phyloP scores from a whole-genome alignment of 305 asterid genomes.

The Fraxinus velutina region DNA sequence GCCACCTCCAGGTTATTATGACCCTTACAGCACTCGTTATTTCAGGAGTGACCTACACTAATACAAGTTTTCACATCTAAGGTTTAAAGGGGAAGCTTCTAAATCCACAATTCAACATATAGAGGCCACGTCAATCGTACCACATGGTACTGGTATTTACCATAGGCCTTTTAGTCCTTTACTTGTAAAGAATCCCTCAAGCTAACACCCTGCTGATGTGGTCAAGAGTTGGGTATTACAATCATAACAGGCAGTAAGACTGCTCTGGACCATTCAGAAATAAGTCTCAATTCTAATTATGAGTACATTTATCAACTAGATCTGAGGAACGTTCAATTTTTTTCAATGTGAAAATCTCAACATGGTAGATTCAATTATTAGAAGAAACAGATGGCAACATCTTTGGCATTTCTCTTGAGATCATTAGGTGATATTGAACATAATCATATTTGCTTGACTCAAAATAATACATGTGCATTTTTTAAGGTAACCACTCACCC shows the following conservation, averaged over 20 bases:
- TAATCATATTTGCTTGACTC: background rate
- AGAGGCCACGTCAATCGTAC: background rate
- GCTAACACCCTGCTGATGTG: background rate
- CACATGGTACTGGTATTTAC: background rate
- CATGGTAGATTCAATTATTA: background rate
- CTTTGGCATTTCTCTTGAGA: background rate
- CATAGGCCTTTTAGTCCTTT: background rate
- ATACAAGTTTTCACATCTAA: background rate
- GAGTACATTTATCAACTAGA: background rate
- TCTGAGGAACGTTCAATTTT: background rate
- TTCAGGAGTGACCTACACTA: background rate
- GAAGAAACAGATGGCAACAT: background rate
- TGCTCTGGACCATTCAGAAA: background rate
- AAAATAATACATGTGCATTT: background rate
- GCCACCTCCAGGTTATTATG: background rate
- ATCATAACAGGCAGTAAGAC: background rate
- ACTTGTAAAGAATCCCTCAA: background rate
- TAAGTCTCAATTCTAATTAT: background rate
- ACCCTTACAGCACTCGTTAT: background rate
- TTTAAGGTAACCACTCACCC: conserved; percentile 35
- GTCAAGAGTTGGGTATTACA: background rate
- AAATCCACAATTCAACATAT: background rate
- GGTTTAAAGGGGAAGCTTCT: background rate
- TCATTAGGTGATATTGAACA: background rate
- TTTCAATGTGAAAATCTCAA: background rate